Percentiles rank a stretch among this genome's conserved stretches.
Conservation (phyloP, 495 filamentous ascomycete genomes). For the Aspergillus cristatus region DNA sequence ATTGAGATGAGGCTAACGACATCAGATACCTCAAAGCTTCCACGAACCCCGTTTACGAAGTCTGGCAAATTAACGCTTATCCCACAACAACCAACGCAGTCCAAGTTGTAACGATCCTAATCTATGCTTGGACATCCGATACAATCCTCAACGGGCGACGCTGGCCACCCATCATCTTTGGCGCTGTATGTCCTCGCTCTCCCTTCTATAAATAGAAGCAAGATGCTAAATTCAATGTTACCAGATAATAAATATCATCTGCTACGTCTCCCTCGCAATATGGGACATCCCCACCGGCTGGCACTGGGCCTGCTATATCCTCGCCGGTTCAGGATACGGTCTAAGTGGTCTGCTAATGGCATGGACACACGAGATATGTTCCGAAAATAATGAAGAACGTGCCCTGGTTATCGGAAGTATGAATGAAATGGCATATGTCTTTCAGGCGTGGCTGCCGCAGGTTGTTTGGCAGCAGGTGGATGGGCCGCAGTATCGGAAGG, state of each 20-base stretch:
- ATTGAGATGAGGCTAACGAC: not conserved
- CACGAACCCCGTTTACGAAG: constrained; percentile 25
- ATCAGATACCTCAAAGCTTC: constrained; percentile 29
- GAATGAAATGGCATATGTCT: constrained; percentile 41
- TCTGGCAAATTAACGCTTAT: constrained; percentile 36
- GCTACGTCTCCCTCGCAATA: constrained; percentile 27
- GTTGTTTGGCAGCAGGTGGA: constrained; percentile 46
- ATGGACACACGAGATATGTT: constrained; percentile 44
- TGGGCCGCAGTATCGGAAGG: constrained; percentile 38
- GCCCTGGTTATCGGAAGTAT: constrained; percentile 40
- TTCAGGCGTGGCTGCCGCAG: constrained; percentile 42
- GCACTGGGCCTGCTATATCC: constrained; percentile 37
- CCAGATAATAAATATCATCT: constrained; percentile 29
- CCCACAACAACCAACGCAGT: constrained; percentile 39
- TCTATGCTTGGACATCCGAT: constrained; percentile 42
- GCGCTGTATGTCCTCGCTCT: constrained; percentile 26
- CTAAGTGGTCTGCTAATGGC: constrained; percentile 36
- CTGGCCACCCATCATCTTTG: constrained; percentile 47
- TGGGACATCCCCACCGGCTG: constrained; percentile 39
- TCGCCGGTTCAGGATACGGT: constrained; percentile 27
- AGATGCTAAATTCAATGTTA: not conserved
- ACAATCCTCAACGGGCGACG: constrained; percentile 42
- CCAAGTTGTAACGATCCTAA: constrained; percentile 37
- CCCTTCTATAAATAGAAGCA: not conserved
- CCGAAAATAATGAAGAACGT: constrained; percentile 42